These are phyloP conservation scores for Herpetospermum pedunculosum DNA, from an alignment of 306 rosid genomes.

Conservation along the genomic window DNA sequence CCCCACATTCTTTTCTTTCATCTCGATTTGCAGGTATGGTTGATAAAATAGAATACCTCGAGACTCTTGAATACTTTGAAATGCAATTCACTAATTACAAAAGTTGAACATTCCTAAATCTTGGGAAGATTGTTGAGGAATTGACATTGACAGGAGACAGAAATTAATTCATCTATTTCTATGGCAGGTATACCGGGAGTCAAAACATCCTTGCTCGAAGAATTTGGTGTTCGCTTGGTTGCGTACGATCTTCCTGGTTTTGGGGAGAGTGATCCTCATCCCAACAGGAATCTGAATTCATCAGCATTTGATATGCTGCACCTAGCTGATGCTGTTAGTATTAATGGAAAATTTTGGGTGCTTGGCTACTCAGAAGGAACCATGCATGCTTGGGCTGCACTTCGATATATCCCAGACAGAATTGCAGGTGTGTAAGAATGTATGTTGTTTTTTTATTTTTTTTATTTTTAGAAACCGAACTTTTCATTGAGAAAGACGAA, in stretches of 20 bases:
- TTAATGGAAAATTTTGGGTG: conserved; percentile 78
- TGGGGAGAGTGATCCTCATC: conserved; percentile 98
- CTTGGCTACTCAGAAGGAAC: conserved; percentile 75
- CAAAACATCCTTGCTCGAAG: conserved; percentile 59
- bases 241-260: conserved; percentile 97
- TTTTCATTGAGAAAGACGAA: no score
- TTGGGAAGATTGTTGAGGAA: not conserved
- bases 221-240: conserved; percentile 68
- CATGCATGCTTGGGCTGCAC: conserved; percentile 89
- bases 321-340: conserved; percentile 55
- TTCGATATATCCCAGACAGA: conserved; percentile 74
- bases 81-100: not conserved
- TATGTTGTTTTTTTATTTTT: not conserved
- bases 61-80: not conserved
- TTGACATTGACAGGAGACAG: not conserved
- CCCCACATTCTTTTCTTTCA: conserved; percentile 85
- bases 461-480: no score
- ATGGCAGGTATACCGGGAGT: conserved; percentile 71
- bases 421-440: conserved; percentile 46
- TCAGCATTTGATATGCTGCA: conserved; percentile 73
- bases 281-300: conserved; percentile 59
- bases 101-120: not conserved
- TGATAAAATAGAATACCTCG: not conserved
- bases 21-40: conserved; percentile 75
- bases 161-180: not conserved